These are phyloP conservation scores for Beauveria asiatica DNA, from an alignment of 2,329 filamentous ascomycete genomes.

Conservation along the genomic window DNA sequence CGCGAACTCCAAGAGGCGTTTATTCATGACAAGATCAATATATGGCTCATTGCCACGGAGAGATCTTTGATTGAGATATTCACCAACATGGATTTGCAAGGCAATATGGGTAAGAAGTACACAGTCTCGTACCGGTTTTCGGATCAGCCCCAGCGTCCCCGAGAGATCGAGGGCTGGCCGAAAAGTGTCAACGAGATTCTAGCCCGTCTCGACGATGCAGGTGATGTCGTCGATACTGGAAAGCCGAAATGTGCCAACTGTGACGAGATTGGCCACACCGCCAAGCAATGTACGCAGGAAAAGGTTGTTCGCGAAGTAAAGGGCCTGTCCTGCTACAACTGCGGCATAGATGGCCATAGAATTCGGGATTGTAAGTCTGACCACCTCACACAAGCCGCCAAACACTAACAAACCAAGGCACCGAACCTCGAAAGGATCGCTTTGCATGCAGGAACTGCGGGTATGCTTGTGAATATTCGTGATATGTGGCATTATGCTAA, in stretches of 20 bases:
- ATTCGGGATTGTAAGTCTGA: conserved; percentile 56
- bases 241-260: conserved; percentile 57
- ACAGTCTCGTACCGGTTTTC: conserved; percentile 55
- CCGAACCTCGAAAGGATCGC: conserved; percentile 52
- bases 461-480: conserved; percentile 20
- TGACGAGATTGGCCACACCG: conserved; percentile 52
- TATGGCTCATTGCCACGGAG: conserved; percentile 57
- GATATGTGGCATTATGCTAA: neutral
- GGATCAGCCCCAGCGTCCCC: conserved; percentile 47
- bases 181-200: conserved; percentile 50
- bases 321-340: conserved; percentile 56
- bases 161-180: conserved; percentile 54
- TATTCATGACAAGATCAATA: conserved; percentile 41
- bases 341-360: conserved; percentile 54
- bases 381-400: neutral
- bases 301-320: conserved; percentile 37
- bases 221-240: conserved; percentile 52
- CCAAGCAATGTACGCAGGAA: conserved; percentile 53
- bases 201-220: conserved; percentile 55
- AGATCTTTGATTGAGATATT: conserved; percentile 46
- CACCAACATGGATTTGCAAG: conserved; percentile 66
- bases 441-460: conserved; percentile 63
- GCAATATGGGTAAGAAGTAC: conserved; percentile 56
- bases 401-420: conserved; percentile 31
- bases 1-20: conserved; percentile 52